Evolutionary conservation across 2,329 filamentous ascomycete species (phyloP).

Genomic region (Ophiostoma populinum): DNA sequence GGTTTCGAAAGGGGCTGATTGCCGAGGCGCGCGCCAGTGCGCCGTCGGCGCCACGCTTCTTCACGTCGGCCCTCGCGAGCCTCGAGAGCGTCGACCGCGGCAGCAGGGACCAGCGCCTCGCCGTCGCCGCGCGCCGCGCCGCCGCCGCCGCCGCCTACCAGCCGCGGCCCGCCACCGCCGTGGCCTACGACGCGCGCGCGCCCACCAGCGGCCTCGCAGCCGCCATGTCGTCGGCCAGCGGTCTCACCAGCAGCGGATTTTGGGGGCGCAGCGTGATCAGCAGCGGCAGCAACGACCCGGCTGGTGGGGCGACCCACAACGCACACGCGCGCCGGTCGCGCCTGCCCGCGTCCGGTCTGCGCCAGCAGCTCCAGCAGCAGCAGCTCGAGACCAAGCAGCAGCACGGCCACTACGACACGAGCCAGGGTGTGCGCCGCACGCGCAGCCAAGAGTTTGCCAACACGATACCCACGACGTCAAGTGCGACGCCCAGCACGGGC

Average conservation of each 20-base stretch:
- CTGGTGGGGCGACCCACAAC: background rate
- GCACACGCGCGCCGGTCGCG: background rate
- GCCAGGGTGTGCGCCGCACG: background rate
- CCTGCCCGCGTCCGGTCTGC: conserved; percentile 1
- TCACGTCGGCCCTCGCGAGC: conserved; percentile 7
- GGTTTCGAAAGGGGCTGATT: conserved; percentile 8
- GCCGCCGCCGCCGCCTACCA: too few relatives aligned
- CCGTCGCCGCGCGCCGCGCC: too few relatives aligned
- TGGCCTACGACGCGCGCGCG: too few relatives aligned
- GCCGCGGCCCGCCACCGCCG: too few relatives aligned
- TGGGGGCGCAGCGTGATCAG: background rate
- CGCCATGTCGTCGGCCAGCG: background rate
- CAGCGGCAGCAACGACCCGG: background rate
- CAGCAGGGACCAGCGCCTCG: background rate
- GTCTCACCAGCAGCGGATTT: background rate
- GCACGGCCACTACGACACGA: conserved; percentile 2
- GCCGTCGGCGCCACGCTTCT: too few relatives aligned
- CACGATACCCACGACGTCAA: background rate
- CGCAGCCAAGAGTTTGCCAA: conserved; percentile 1
- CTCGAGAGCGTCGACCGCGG: background rate
- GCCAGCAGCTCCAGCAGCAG: conserved; percentile 7
- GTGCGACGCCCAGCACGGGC: background rate
- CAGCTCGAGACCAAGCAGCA: conserved; percentile 5
- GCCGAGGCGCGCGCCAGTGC: conserved; percentile 12
- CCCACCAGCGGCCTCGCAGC: too few relatives aligned